Conservation (phyloP, 805 yeast genomes). For the Saccharomycopsis olivae region DNA sequence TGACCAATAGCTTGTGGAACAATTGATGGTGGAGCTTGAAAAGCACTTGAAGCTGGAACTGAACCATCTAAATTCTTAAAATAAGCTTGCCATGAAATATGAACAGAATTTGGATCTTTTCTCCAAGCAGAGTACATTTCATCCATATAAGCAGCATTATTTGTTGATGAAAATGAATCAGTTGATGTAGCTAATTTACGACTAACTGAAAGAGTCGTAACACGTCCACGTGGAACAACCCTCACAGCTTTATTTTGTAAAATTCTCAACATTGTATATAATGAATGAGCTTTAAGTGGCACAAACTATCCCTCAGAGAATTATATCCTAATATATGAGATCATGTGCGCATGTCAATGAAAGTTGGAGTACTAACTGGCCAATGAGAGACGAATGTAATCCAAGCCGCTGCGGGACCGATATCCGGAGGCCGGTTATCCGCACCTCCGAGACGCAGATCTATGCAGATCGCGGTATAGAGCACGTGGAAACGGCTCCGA, state of each 20-base stretch:
- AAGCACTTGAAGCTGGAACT: conserved; percentile 67
- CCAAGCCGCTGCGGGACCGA: too few relatives aligned
- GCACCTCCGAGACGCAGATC: too few relatives aligned
- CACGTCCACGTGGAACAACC: too few relatives aligned
- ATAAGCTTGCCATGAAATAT: conserved; percentile 94
- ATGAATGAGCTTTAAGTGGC: too few relatives aligned
- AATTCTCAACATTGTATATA: conserved; percentile 16
- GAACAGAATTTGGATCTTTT: conserved; percentile 82
- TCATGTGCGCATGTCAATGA: too few relatives aligned
- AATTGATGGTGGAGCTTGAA: conserved; percentile 83
- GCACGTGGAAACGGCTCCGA: too few relatives aligned
- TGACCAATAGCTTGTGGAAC: conserved; percentile 73
- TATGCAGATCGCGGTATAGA: too few relatives aligned
- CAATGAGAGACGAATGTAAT: too few relatives aligned
- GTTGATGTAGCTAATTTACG: conserved; percentile 9
- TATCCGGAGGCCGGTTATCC: too few relatives aligned
- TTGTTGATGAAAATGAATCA: conserved; percentile 76
- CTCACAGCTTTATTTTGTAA: conserved; percentile 1
- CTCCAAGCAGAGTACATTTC: conserved; percentile 97
- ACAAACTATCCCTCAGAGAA: too few relatives aligned
- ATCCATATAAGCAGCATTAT: conserved; percentile 86
- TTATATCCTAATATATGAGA: too few relatives aligned
- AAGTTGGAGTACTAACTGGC: too few relatives aligned
- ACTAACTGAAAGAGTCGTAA: not conserved
- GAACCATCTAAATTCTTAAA: conserved; percentile 79